Evolutionary conservation across 306 rosid species (phyloP).

Genomic region (Vigna nakashimae): DNA sequence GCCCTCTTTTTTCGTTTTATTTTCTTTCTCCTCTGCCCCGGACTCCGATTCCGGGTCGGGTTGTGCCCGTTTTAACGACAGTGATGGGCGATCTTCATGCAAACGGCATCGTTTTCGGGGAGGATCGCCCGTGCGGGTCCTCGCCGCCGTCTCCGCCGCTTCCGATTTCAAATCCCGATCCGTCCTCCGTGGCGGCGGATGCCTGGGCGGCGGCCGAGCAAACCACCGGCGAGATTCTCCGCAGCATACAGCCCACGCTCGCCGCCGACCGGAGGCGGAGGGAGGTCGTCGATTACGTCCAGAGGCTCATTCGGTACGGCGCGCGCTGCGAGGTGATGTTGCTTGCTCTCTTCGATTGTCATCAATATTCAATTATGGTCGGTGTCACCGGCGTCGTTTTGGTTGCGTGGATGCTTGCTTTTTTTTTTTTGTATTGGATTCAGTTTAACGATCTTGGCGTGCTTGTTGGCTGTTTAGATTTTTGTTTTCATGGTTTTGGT

Average conservation of each 20-base stretch:
- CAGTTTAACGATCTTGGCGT: neutral
- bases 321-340: slow-evolving; percentile 57
- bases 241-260: slow-evolving; percentile 54
- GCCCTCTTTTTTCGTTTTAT: neutral
- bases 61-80: neutral
- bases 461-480: neutral
- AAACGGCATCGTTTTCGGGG: slow-evolving; percentile 52
- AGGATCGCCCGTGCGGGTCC: slow-evolving; percentile 55
- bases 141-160: slow-evolving; percentile 59
- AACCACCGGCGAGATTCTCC: slow-evolving; percentile 49
- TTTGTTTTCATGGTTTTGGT: slow-evolving; percentile 19
- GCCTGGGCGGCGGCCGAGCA: slow-evolving; percentile 54
- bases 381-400: neutral
- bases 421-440: neutral
- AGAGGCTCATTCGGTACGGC: slow-evolving; percentile 46
- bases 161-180: slow-evolving; percentile 47
- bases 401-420: neutral
- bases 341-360: slow-evolving; percentile 3
- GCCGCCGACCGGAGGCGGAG: slow-evolving; percentile 53
- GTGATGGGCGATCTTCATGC: slow-evolving; percentile 62
- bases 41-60: slow-evolving; percentile 44
- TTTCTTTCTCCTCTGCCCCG: slow-evolving; percentile 8
- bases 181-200: slow-evolving; percentile 39
- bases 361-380: neutral
- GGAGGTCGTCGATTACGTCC: slow-evolving; percentile 58